Conservation (phyloP, 805 yeast genomes). For the Ogataea zsoltii region DNA sequence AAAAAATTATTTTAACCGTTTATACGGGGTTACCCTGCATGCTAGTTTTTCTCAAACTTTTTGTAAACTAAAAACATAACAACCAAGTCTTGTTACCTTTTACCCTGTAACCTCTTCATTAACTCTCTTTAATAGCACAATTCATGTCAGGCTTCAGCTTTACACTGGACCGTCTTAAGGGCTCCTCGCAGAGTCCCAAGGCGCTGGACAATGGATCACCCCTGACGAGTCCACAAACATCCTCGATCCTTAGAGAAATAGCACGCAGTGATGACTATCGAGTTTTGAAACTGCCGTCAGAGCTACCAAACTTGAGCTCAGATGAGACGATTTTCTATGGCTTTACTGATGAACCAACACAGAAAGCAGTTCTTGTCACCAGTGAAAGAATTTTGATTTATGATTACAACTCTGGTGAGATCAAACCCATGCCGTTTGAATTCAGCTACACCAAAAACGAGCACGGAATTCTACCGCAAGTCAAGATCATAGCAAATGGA, state of each 20-base stretch:
- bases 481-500: constrained; percentile 59
- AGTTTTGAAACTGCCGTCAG: constrained; percentile 55
- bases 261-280: constrained; percentile 60
- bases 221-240: background rate
- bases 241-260: constrained; percentile 40
- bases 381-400: constrained; percentile 62
- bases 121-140: too few species aligned
- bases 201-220: background rate
- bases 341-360: constrained; percentile 28
- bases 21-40: constrained; percentile 5
- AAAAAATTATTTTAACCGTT: background rate
- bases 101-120: too few species aligned
- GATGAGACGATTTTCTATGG: constrained; percentile 24
- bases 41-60: constrained; percentile 1
- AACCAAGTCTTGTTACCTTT: background rate
- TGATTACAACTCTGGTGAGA: constrained; percentile 64
- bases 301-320: constrained; percentile 44
- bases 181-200: constrained; percentile 2
- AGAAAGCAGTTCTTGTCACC: constrained; percentile 38
- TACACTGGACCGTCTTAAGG: constrained; percentile 22
- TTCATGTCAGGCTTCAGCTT: constrained; percentile 17
- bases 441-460: constrained; percentile 41
- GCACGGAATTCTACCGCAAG: constrained; percentile 45
- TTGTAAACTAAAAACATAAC: background rate
- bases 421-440: constrained; percentile 55